These are phyloP conservation scores for Russula sp. DNA, from an alignment of 768 basidiomycete genomes.

Conservation along the genomic window DNA sequence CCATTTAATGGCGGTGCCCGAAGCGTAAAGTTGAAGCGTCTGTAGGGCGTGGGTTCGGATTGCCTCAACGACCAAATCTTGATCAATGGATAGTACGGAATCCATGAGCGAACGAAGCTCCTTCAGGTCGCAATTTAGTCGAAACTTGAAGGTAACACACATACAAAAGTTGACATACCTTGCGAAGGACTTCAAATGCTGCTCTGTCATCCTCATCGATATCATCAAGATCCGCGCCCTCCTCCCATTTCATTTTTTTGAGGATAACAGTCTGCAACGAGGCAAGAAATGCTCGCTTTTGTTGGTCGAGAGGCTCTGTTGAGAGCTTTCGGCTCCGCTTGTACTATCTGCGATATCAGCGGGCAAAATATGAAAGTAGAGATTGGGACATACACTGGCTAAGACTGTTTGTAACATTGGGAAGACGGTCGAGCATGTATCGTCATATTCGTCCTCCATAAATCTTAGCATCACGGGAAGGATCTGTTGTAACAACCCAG, in stretches of 20 bases:
- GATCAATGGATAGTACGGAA: slow-evolving; percentile 79
- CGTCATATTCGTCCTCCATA: slow-evolving; percentile 85
- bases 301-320: slow-evolving; percentile 53
- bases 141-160: slow-evolving; percentile 1
- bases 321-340: slow-evolving; percentile 66
- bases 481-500: slow-evolving; percentile 53
- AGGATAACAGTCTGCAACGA: slow-evolving; percentile 75
- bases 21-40: slow-evolving; percentile 67
- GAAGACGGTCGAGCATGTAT: slow-evolving; percentile 81
- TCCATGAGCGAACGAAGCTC: slow-evolving; percentile 85
- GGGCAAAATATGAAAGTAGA: background rate
- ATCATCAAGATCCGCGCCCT: slow-evolving; percentile 70
- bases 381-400: slow-evolving; percentile 50
- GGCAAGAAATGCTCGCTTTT: slow-evolving; percentile 68
- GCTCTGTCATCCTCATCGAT: slow-evolving; percentile 83
- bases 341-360: slow-evolving; percentile 47
- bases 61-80: slow-evolving; percentile 73
- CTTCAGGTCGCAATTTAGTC: slow-evolving; percentile 36
- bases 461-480: slow-evolving; percentile 83
- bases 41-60: slow-evolving; percentile 67
- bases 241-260: slow-evolving; percentile 88
- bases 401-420: slow-evolving; percentile 74
- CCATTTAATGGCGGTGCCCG: slow-evolving; percentile 69
- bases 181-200: slow-evolving; percentile 80
- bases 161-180: slow-evolving; percentile 42